Conservation (phyloP, 2,329 filamentous ascomycete species). For the Curvularia verruculosa region DNA sequence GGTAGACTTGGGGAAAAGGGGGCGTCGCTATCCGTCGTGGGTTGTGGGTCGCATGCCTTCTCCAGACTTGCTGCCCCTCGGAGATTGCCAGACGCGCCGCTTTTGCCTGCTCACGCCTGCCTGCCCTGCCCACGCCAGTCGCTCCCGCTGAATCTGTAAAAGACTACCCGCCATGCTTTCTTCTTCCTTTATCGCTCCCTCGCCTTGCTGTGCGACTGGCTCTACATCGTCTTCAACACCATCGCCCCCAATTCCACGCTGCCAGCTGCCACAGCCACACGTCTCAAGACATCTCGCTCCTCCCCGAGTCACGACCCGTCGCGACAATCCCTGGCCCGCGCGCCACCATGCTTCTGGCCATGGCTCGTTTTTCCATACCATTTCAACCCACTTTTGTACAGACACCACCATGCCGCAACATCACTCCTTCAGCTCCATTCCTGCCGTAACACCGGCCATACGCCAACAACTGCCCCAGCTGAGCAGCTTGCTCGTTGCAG, state of each 20-base stretch:
- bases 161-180: not conserved
- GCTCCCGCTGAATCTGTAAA: too few relatives aligned
- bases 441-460: conserved; percentile 4
- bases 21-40: conserved; percentile 24
- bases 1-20: conserved; percentile 27
- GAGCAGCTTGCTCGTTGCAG: not conserved
- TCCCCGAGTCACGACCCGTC: not conserved
- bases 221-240: not conserved
- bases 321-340: conserved; percentile 13
- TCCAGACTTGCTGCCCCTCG: conserved; percentile 22
- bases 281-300: not conserved
- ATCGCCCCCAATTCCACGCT: not conserved
- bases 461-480: not conserved
- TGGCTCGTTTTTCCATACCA: conserved; percentile 4
- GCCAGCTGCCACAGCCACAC: not conserved
- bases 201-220: not conserved
- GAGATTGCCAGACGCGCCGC: conserved; percentile 29
- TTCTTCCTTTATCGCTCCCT: conserved; percentile 5
- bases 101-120: conserved; percentile 29
- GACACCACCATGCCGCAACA: not conserved
- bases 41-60: conserved; percentile 21
- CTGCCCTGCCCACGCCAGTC: conserved; percentile 19
- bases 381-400: not conserved
- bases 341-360: conserved; percentile 14
- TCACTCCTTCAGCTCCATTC: conserved; percentile 2